Evolutionary conservation across 108 stramenopile genomes (phyloP), one percentile per base, ranked within the genome.

Genomic region (Hondaea fermentalgiana): DNA sequence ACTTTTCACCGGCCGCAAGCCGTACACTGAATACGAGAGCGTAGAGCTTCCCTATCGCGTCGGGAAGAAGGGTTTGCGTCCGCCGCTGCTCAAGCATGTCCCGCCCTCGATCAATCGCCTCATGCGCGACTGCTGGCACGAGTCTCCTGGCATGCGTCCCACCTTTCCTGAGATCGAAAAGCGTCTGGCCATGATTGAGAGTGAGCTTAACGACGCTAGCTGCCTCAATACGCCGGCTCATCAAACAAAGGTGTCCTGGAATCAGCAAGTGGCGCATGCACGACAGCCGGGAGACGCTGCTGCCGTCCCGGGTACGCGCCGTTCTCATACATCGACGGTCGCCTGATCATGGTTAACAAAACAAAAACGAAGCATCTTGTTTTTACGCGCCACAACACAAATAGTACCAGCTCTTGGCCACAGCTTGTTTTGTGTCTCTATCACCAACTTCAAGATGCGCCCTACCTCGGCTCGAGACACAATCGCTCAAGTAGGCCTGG

Each of bases 111-210:
- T 88, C 57, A 47, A 21, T 43, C 35, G 60, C n/a, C 42, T 90
- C 58, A 90, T 90, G 88, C 42, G 60, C 49, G 88, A 90, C 21
- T 90, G 90, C 88, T 90, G 90, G 90, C 71, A 57, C 44, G 57
- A 69, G 21, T 28, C 53, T 5, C 72, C 90, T 21, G 87, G 42
- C 35, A 23, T 69, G 43, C 88, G 90, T 5, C 90, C 90, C 45
- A 88, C 72, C 42, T 72, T 58, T 25, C 8, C 60, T 17, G 51
- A 88, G 55, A 88, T 90, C 25, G n/a, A 35, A 28, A 90, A 90
- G 88, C 60, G 88, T 5, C 53, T 90, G 44, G 29, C 17, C 25
- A 49, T 60, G 55, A 45, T 90, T 28, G 60, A 90, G 88, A 45
- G 51, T 47, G 87, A 88, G 44, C 55, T 83, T 12, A 4, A 83